A percentile compares a stretch with the other conserved stretches of the same genome.
Evolutionary conservation across 805 yeast species (phyloP).

Genomic region (Starmerella apis): DNA sequence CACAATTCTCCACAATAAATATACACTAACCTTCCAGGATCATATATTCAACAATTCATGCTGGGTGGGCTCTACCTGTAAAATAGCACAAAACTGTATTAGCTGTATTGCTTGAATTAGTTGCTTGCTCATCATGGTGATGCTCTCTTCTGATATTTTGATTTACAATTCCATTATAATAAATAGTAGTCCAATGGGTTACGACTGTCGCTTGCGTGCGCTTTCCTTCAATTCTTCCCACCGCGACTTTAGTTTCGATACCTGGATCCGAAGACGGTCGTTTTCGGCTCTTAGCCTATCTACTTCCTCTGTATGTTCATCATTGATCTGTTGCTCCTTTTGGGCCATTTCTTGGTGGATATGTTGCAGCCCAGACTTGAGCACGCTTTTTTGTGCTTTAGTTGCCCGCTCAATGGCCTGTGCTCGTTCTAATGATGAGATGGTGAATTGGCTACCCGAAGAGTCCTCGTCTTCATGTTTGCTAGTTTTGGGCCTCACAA

Average conservation of each 20-base stretch:
- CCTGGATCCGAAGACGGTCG: slow-evolving; percentile 34
- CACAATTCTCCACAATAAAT: too few species aligned
- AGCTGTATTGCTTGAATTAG: too few species aligned
- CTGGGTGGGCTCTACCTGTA: too few species aligned
- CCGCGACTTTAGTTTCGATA: slow-evolving; percentile 43
- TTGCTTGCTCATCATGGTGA: too few species aligned
- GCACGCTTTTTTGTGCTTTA: slow-evolving; percentile 28
- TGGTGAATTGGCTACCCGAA: not conserved
- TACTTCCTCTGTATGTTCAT: slow-evolving; percentile 33
- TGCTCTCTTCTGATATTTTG: too few species aligned
- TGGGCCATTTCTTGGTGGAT: slow-evolving; percentile 33
- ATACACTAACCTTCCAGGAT: too few species aligned
- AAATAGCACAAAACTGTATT: too few species aligned
- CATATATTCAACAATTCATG: too few species aligned
- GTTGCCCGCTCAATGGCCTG: slow-evolving; percentile 28
- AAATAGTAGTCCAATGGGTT: too few species aligned
- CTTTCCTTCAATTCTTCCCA: slow-evolving; percentile 61
- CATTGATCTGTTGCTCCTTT: slow-evolving; percentile 35
- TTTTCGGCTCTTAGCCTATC: slow-evolving; percentile 27
- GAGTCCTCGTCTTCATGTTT: not conserved
- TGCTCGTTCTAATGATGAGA: slow-evolving; percentile 13
- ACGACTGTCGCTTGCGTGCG: slow-evolving; percentile 40
- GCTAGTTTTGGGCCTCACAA: slow-evolving; percentile 27
- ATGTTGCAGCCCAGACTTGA: slow-evolving; percentile 29
- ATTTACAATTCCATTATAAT: too few species aligned